A percentile compares a stretch with the other conserved stretches of the same genome.
phyloP scores from a whole-genome alignment of 441 rosid species.

The Aleurites moluccanus region DNA sequence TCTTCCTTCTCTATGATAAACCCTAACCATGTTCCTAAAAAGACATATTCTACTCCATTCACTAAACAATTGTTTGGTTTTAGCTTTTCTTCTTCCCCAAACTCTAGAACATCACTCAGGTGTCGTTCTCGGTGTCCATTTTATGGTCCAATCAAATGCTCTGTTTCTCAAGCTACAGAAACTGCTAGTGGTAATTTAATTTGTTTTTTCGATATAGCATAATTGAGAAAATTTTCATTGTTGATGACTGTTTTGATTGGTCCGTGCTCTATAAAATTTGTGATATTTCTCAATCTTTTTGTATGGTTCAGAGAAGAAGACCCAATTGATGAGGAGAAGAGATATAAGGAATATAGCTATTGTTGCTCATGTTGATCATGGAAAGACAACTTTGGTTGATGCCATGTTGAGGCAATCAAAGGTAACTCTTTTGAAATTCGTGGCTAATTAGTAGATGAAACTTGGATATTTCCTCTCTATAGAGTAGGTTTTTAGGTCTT shows the following conservation, averaged over 20 bases:
- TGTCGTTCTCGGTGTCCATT: conserved; percentile 33
- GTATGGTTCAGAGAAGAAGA: conserved; percentile 56
- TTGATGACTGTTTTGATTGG: neutral
- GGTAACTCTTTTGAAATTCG: conserved; percentile 40
- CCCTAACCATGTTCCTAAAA: conserved; percentile 25
- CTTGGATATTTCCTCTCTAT: no score
- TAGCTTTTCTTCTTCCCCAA: conserved; percentile 40
- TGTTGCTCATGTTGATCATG: conserved; percentile 98
- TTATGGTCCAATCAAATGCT: conserved; percentile 55
- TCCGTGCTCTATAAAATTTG: neutral
- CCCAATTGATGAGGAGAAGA: conserved; percentile 61
- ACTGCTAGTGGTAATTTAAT: conserved; percentile 34
- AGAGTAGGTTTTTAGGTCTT: no score
- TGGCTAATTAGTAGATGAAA: neutral
- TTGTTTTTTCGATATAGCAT: neutral
- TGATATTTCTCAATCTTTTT: conserved; percentile 10
- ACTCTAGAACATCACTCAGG: conserved; percentile 39
- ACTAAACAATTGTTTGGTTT: conserved; percentile 45
- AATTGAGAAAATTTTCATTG: neutral
- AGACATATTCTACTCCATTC: conserved; percentile 30
- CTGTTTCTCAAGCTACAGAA: conserved; percentile 63
- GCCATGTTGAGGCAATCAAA: conserved; percentile 93
- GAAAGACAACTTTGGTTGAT: conserved; percentile 96
- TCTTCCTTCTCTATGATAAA: conserved; percentile 37
- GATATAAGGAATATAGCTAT: conserved; percentile 93